Evolutionary conservation across 2,329 filamentous ascomycete genomes (phyloP).

Genomic region (Cytospora leucostoma): DNA sequence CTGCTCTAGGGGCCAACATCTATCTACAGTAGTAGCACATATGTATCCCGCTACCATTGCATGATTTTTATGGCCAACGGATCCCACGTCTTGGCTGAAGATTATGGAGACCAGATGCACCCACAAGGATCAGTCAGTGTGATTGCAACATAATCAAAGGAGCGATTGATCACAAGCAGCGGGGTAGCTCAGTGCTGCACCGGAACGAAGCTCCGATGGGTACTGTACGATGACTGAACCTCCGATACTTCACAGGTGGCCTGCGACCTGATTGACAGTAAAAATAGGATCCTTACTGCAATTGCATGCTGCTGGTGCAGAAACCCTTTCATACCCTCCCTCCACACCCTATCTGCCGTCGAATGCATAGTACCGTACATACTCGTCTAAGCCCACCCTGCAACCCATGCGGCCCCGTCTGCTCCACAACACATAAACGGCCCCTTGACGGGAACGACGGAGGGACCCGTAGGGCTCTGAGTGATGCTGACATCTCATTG

Average conservation of each 20-base stretch:
- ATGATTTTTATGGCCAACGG: not conserved
- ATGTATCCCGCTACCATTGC: not conserved
- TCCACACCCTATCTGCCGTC: not conserved
- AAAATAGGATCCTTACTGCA: constrained; percentile 25
- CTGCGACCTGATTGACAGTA: constrained; percentile 15
- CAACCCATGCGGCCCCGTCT: not conserved
- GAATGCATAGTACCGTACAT: constrained; percentile 7
- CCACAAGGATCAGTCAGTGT: not conserved
- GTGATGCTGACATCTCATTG: constrained; percentile 1
- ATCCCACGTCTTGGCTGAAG: not conserved
- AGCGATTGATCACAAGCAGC: not conserved
- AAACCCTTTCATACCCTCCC: constrained; percentile 8
- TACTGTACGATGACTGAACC: not conserved
- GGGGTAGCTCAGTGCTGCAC: not conserved
- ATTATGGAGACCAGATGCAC: not conserved
- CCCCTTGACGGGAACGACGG: constrained; percentile 6
- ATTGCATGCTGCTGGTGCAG: constrained; percentile 12
- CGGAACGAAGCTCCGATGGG: not conserved
- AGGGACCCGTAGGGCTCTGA: constrained; percentile 7
- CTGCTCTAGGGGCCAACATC: not conserved
- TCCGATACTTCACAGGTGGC: constrained; percentile 1
- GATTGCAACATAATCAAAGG: not conserved
- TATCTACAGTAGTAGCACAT: no score
- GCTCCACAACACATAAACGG: not conserved
- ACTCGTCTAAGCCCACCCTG: constrained; percentile 4